Conservation (phyloP, 805 yeast genomes). For the Yarrowia bubula region DNA sequence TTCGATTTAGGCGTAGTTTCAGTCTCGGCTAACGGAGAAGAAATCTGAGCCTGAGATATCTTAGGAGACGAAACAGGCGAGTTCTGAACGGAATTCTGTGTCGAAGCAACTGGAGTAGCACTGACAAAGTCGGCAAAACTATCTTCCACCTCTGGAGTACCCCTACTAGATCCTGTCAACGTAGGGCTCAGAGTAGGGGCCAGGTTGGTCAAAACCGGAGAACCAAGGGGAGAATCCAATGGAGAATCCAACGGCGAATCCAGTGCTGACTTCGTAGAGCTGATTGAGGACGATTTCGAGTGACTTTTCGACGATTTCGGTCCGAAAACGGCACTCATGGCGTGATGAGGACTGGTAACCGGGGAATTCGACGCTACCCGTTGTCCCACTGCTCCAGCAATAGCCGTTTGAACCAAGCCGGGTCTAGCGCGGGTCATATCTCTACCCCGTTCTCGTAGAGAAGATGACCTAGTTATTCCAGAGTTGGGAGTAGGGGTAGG, state of each 20-base stretch:
- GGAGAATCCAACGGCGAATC: constrained; percentile 2
- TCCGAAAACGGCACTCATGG: constrained; percentile 4
- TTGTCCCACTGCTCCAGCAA: background rate
- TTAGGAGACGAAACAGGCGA: background rate
- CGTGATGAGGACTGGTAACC: background rate
- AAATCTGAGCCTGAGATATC: background rate
- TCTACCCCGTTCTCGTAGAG: constrained; percentile 1
- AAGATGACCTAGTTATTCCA: background rate
- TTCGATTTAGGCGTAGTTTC: background rate
- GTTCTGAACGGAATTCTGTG: background rate
- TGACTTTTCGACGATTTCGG: background rate
- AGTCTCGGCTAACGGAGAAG: background rate
- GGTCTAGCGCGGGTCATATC: constrained; percentile 3
- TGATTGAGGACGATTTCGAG: background rate
- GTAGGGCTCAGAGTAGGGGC: constrained; percentile 7
- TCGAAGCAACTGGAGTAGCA: background rate
- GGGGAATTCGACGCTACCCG: background rate
- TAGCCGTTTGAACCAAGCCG: background rate
- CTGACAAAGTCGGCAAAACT: constrained; percentile 3
- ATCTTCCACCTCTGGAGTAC: background rate
- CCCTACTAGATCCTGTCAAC: background rate
- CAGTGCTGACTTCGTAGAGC: background rate
- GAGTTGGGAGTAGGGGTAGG: background rate
- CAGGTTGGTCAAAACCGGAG: background rate
- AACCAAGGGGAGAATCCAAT: background rate